These are phyloP conservation scores for Angomonas deanei DNA, from an alignment of 208 protist genomes.

Conservation along the genomic window DNA sequence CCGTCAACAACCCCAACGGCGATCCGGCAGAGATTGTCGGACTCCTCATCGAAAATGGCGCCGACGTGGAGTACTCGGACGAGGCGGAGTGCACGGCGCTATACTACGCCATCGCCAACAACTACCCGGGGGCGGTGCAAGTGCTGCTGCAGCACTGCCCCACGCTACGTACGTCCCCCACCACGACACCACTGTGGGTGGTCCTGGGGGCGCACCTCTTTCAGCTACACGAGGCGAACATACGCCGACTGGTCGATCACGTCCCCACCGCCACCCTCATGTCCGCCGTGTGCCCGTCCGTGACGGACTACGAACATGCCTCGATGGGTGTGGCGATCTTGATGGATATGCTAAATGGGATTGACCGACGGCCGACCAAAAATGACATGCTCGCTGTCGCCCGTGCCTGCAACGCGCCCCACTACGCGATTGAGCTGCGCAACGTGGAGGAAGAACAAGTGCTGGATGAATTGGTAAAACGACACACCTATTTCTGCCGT, in stretches of 20 bases:
- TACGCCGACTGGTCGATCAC: conserved; percentile 53
- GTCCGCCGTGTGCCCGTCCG: conserved; percentile 34
- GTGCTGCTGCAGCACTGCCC: conserved; percentile 58
- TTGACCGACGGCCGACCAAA: conserved; percentile 15
- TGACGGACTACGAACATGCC: conserved; percentile 34
- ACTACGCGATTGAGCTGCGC: conserved; percentile 31
- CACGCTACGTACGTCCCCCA: conserved; percentile 38
- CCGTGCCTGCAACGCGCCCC: conserved; percentile 14
- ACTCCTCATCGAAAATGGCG: conserved; percentile 58
- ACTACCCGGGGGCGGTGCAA: conserved; percentile 52
- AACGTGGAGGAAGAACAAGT: conserved; percentile 42
- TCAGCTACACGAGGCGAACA: conserved; percentile 58
- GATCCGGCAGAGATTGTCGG: conserved; percentile 70
- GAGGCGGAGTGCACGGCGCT: conserved; percentile 76
- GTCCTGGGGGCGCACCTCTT: conserved; percentile 73
- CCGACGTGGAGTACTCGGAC: conserved; percentile 60
- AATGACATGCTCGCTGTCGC: conserved; percentile 18
- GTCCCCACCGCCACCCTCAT: conserved; percentile 54
- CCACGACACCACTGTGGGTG: conserved; percentile 59
- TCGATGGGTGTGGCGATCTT: conserved; percentile 56
- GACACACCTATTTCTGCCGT: conserved; percentile 48
- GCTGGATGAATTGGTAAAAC: conserved; percentile 17
- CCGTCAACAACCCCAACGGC: conserved; percentile 84
- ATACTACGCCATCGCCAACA: conserved; percentile 89
- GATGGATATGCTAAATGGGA: conserved; percentile 50